Percentiles rank a stretch among this genome's conserved stretches.
phyloP scores from a whole-genome alignment of 805 yeast species.

The Yarrowia deformans region DNA sequence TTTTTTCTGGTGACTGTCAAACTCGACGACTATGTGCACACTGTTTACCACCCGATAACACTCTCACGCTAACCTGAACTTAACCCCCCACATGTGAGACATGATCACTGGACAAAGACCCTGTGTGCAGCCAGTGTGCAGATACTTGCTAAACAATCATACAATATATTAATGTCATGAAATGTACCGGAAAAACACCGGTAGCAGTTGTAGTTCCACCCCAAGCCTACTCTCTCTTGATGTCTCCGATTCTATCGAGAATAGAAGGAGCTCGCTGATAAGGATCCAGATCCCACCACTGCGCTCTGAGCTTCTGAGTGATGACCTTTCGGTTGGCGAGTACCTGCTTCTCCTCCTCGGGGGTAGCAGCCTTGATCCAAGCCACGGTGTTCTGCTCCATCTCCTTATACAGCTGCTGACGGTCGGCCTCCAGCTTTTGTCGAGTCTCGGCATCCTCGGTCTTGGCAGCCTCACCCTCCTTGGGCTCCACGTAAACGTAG shows the following conservation, averaged over 20 bases:
- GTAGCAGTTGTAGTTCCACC: neutral
- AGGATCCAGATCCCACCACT: slow-evolving; percentile 77
- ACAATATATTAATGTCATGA: slow-evolving; percentile 11
- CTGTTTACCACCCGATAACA: neutral
- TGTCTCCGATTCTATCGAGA: slow-evolving; percentile 74
- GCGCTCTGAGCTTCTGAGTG: slow-evolving; percentile 62
- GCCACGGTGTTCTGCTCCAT: slow-evolving; percentile 70
- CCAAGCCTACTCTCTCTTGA: slow-evolving; percentile 51
- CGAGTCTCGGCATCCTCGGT: slow-evolving; percentile 45
- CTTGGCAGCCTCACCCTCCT: slow-evolving; percentile 57
- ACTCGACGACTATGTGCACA: neutral
- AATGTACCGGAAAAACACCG: neutral
- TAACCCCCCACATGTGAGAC: neutral
- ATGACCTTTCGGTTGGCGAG: slow-evolving; percentile 56
- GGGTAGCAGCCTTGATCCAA: slow-evolving; percentile 68
- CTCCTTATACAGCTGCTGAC: slow-evolving; percentile 60
- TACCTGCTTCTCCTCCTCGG: slow-evolving; percentile 58
- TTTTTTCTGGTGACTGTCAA: neutral
- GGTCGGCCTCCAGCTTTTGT: slow-evolving; percentile 56
- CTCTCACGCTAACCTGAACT: neutral
- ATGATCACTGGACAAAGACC: neutral
- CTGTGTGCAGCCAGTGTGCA: no score
- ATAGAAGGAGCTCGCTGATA: slow-evolving; percentile 79
- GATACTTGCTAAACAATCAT: neutral
- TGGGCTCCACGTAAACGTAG: slow-evolving; percentile 61